Percentiles rank a stretch among this genome's conserved stretches.
Evolutionary conservation across 2,329 filamentous ascomycete species (phyloP).

Genomic region (Cladosporium sp.): DNA sequence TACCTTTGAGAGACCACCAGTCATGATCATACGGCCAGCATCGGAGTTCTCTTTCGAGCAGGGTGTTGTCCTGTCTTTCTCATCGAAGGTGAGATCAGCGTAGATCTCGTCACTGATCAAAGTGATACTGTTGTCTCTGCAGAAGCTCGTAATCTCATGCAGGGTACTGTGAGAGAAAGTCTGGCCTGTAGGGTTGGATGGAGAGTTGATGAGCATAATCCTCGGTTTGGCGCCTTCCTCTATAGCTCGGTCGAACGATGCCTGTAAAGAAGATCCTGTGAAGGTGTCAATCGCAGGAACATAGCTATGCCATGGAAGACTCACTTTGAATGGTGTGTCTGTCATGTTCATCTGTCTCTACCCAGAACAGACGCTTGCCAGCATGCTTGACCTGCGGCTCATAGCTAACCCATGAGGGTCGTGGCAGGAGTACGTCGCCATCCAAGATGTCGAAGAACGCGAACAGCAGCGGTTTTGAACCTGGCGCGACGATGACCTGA

Average conservation of each 20-base stretch:
- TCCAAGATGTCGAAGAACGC: neutral
- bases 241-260: neutral
- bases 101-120: constrained; percentile 2
- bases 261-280: neutral
- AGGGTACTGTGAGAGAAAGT: neutral
- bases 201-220: constrained; percentile 1
- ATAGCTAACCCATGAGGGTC: neutral
- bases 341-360: neutral
- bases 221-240: neutral
- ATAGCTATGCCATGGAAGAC: neutral
- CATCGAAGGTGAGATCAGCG: neutral
- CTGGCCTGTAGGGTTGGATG: neutral
- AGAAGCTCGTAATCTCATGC: neutral
- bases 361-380: neutral
- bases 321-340: neutral
- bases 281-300: neutral
- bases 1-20: neutral
- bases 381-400: constrained; percentile 5
- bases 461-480: neutral
- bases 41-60: neutral
- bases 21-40: neutral
- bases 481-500: neutral
- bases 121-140: neutral
- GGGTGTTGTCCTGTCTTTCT: neutral
- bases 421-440: neutral